A percentile compares a stretch with the other conserved stretches of the same genome.
Evolutionary conservation across 2,329 filamentous ascomycete species (phyloP).

Genomic region (Exophiala calicioides): DNA sequence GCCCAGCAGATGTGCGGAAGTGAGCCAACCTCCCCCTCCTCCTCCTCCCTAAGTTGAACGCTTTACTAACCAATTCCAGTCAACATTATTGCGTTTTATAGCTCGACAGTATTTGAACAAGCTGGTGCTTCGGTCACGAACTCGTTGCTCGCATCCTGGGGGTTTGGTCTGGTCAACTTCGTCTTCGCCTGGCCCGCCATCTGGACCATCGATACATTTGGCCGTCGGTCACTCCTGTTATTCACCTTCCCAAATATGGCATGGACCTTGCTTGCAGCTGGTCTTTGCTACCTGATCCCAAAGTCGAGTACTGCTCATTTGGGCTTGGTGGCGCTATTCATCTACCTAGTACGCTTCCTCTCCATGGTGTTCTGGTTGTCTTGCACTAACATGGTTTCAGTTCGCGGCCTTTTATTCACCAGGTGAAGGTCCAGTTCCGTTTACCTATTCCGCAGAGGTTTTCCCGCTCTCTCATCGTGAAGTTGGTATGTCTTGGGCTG

Average conservation of each 20-base stretch:
- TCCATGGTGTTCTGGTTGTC: background rate
- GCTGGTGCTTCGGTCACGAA: constrained; percentile 26
- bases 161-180: constrained; percentile 31
- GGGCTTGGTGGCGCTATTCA: constrained; percentile 59
- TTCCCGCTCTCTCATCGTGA: constrained; percentile 53
- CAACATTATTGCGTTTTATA: constrained; percentile 71
- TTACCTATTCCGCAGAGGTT: constrained; percentile 45
- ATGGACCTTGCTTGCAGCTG: constrained; percentile 66
- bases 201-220: constrained; percentile 66
- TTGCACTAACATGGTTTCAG: background rate
- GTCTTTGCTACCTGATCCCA: constrained; percentile 58
- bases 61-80: constrained; percentile 37
- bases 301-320: constrained; percentile 47
- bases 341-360: constrained; percentile 51
- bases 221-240: constrained; percentile 61
- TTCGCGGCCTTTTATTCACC: constrained; percentile 67
- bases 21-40: constrained; percentile 7
- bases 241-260: constrained; percentile 70
- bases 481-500: constrained; percentile 43
- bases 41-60: constrained; percentile 15
- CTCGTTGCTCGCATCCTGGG: constrained; percentile 30
- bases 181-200: constrained; percentile 31
- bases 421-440: constrained; percentile 48
- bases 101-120: constrained; percentile 42
- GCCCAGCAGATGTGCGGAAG: constrained; percentile 40